Evolutionary conservation across 1,284 basidiomycete genomes (phyloP), one percentile per base, ranked within the genome.

Genomic region (Heterobasidion irregulare): DNA sequence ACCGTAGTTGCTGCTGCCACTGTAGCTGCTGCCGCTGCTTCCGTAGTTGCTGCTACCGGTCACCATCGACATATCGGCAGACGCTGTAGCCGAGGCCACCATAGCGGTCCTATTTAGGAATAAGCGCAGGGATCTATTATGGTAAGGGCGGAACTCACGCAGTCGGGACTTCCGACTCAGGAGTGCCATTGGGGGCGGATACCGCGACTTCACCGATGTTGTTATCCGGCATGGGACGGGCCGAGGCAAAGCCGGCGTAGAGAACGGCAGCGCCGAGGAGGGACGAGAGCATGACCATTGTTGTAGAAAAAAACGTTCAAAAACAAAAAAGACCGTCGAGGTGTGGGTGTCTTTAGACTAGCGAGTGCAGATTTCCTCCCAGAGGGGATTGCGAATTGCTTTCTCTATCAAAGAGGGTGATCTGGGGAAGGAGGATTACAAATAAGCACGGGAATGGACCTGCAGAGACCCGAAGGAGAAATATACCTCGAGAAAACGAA

Each of bases 371-470:
- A 51, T 56, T 56, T 57, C 68, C 78, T 82, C 80, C 79, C 75
- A 78, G 70, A 79, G 78, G 71, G 75, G 75, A 70, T 68, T 72
- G 70, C 70, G 41, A 68, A 70, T 70, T 68, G 38, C 38, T 67
- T 62, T 72, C 80, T 84, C 83, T 86, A 70, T 84, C 84, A 81
- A 86, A 86, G 83, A 84, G 79, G 72, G 73, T 76, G 77, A 81
- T 82, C 79, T 81, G 18, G n/a, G 16, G 16, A 47, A 10, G 6
- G 18, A 7, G 8, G 10, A 47, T 10, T 26, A 26, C 46, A 47
- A 26, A 47, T 64, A 26, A 65, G 63, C 47, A 43, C 51, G 26
- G 34, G 32, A 47, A 47, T 46, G n/a, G 8, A n/a, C 6, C 15
- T n/a, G 16, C n/a, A 35, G 35, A 44, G 49, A 35, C 51, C 50